A percentile compares a stretch with the other conserved stretches of the same genome.
These are phyloP conservation scores for Rhodotorula diobovata DNA, from an alignment of 768 basidiomycete genomes.

Conservation along the genomic window DNA sequence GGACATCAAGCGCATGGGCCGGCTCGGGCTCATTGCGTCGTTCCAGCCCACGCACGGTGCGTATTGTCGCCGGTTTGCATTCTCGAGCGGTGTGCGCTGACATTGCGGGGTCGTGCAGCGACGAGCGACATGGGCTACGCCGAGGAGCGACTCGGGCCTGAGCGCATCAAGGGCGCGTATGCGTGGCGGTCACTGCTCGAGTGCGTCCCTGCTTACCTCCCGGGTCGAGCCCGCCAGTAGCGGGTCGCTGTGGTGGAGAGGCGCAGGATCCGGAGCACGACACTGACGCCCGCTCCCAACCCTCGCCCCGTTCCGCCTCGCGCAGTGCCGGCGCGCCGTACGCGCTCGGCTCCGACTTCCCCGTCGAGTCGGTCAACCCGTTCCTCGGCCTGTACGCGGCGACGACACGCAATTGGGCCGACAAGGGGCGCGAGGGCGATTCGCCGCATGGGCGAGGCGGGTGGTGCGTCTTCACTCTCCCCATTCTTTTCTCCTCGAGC, in stretches of 20 bases:
- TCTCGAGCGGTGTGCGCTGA: not conserved
- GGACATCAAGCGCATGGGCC: constrained; percentile 67
- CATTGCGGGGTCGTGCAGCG: constrained; percentile 47
- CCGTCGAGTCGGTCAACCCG: constrained; percentile 85
- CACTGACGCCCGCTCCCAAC: too few relatives aligned
- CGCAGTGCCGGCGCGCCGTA: constrained; percentile 52
- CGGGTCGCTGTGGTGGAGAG: too few relatives aligned
- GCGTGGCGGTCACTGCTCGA: constrained; percentile 74
- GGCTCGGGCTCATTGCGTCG: constrained; percentile 78
- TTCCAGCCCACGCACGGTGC: constrained; percentile 81
- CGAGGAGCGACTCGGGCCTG: constrained; percentile 70
- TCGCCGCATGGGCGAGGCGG: constrained; percentile 79
- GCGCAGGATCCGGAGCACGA: too few relatives aligned
- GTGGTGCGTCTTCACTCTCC: constrained; percentile 57
- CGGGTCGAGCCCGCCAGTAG: too few relatives aligned
- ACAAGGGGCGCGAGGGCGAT: constrained; percentile 52
- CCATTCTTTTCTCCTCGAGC: too few relatives aligned
- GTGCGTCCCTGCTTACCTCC: constrained; percentile 50
- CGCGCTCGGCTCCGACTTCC: constrained; percentile 88
- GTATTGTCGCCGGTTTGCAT: not conserved
- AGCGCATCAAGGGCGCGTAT: constrained; percentile 80
- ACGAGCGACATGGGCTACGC: constrained; percentile 92
- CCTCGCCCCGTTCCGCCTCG: constrained; percentile 34
- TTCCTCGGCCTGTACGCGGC: constrained; percentile 86
- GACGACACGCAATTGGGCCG: constrained; percentile 62